Evolutionary conservation across 116 monocot species (phyloP), one percentile per base, ranked within the genome.

Genomic region (Dioscorea cayenensis): DNA sequence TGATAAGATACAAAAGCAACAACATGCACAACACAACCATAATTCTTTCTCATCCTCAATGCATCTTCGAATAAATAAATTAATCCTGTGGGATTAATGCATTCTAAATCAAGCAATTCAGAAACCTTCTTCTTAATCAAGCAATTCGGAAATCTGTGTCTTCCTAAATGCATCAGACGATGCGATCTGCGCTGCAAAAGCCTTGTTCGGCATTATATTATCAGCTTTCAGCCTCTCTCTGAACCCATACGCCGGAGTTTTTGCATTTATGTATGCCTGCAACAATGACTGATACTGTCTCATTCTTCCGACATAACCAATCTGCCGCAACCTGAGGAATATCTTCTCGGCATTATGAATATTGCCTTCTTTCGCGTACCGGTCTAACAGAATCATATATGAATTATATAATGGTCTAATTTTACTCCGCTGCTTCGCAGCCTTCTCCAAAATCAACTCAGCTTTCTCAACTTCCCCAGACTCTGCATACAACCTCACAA

Each of bases 161-260:
- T 80, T 86, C 74, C 72, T 80, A 36, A 96, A 92, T n/a, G 80
- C 77, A 64, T 92, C 88, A 23, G 78, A 75, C 2, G 71, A 51
- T 2, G n/a, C 66, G 63, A 96, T 28, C 62, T 79, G 78, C 14
- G 63, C 76, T 6, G 75, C 68, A 37, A 88, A 11, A 3, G 14
- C n/a, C 51, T 76, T 78, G 69, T 77, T 86, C 0, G 82, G 92
- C 36, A 80, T 75, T 28, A 92, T 35, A 48, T 92, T 92, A 66
- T 92, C 95, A 16, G 80, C 92, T 64, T 79, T 90, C 92, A 95
- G 81, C 81, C 96, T 82, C 78, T 96, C 90, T 65, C 81, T 81
- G 43, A 96, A 90, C 66, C 96, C 96, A 58, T 96, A 92, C 51
- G 92, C 87, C n/a, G 96, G 92, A 66, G 55, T 32, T 28, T 92